Evolutionary conservation across 148 eudicot species (phyloP).

Genomic region (Salicornia ramosissima): DNA sequence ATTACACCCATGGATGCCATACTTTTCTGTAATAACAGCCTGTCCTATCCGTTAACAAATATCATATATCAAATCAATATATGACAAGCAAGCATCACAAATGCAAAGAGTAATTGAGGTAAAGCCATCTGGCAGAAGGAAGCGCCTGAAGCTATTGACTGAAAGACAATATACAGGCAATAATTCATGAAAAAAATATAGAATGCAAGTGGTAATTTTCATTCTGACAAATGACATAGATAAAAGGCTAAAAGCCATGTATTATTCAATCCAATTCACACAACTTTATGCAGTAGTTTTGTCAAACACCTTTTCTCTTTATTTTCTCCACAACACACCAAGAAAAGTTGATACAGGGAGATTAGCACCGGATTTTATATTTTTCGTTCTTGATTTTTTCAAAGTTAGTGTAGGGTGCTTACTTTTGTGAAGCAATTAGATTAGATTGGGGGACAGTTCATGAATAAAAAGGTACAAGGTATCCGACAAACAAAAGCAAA

Average conservation of each 20-base stretch:
- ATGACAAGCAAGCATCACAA: neutral
- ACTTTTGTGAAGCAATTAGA: neutral
- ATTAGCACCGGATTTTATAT: too few species aligned
- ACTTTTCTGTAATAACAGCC: conserved; percentile 85
- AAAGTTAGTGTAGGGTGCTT: neutral
- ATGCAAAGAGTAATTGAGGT: neutral
- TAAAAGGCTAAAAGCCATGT: too few species aligned
- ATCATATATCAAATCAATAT: conserved; percentile 24
- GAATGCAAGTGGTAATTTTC: neutral
- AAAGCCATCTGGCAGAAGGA: neutral
- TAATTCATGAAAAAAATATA: neutral
- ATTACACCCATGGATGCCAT: conserved; percentile 74
- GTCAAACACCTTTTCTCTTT: too few species aligned
- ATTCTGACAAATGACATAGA: neutral
- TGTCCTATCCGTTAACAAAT: conserved; percentile 44
- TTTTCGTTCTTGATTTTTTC: too few species aligned
- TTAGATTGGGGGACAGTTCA: neutral
- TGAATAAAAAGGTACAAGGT: neutral
- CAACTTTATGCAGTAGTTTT: too few species aligned
- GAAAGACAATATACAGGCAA: neutral
- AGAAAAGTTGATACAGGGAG: too few species aligned
- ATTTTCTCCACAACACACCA: too few species aligned
- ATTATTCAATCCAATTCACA: too few species aligned
- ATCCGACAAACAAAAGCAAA: neutral
- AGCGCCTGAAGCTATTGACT: neutral